phyloP scores from a whole-genome alignment of 1,284 basidiomycete species.

The Cutaneotrichosporon sp. region DNA sequence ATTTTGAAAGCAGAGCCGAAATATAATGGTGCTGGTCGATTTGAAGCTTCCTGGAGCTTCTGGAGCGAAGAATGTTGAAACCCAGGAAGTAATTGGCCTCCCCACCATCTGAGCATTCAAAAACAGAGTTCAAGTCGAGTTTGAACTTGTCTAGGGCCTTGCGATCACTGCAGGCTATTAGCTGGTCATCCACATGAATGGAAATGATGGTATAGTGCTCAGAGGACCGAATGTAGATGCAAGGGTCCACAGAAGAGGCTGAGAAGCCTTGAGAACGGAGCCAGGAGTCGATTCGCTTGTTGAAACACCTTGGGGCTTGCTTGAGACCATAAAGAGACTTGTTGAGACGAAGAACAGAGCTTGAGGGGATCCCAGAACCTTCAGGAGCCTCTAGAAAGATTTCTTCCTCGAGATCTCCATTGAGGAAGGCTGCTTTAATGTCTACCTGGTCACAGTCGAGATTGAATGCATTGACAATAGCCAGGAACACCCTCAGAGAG shows the following conservation, averaged over 20 bases:
- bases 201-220: slow-evolving; percentile 10
- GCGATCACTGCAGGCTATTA: slow-evolving; percentile 22
- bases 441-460: slow-evolving; percentile 29
- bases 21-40: slow-evolving; percentile 23
- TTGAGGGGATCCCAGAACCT: background rate
- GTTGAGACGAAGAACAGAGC: no score
- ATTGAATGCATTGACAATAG: slow-evolving; percentile 22
- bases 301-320: no score
- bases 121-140: slow-evolving; percentile 12
- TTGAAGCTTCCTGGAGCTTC: slow-evolving; percentile 7
- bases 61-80: slow-evolving; percentile 18
- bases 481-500: slow-evolving; percentile 22
- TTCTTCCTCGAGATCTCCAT: slow-evolving; percentile 1
- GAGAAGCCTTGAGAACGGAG: no score
- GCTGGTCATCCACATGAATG: slow-evolving; percentile 28
- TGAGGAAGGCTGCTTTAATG: slow-evolving; percentile 19
- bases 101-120: slow-evolving; percentile 23
- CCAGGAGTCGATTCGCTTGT: no score
- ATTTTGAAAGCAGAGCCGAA: slow-evolving; percentile 15
- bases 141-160: slow-evolving; percentile 19
- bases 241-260: no score
- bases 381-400: background rate
- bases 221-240: no score
- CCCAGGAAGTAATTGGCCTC: slow-evolving; percentile 23
- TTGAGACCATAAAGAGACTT: no score